Evolutionary conservation across 768 basidiomycete genomes (phyloP), one percentile per base, ranked within the genome.

Genomic region (Amanita fuliginea): DNA sequence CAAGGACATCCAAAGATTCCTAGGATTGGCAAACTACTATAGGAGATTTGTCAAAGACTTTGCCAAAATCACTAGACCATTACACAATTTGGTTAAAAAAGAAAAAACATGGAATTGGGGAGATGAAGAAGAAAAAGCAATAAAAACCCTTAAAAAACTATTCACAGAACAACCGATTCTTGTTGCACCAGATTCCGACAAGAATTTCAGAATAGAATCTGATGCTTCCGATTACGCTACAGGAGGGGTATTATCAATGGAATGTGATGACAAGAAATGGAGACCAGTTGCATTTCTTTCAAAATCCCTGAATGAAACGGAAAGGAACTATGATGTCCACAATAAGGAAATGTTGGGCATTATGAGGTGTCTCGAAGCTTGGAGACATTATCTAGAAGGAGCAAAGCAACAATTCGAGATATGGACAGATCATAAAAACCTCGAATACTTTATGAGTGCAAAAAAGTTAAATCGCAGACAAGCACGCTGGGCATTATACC

Each of bases 361-460:
- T 6, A 28, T 28, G 1, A 7, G 9, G 1, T 28, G 28, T 5
- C 5, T 24, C 2, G 22, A 24, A 24, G 5, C 22, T 24, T 28
- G 28, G 28, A 7, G 9, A 9, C 28, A 28, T 9, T 28, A 28
- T 4, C 3, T 28, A 3, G 28, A 28, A 28, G 28, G 28, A 1
- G 28, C 28, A 28, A 28, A 4, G 9, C 7, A 28, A 8, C 2
- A 7, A 47, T 22, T 53, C 7, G 48, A 53, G 26, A 49, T 53
- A 1, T 53, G 47, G 48, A 49, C 48, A 6, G 52, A 53, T 24
- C 52, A 53, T 22, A 53, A 53, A 24, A 53, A 53, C 19, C 47
- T 53, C 2, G 30, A 53, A 33, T 53, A 53, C 19, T 53, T 53
- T 16, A 19, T 19, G 10, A 3, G 2, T 10, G 16, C 46, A 22